Percentiles rank a stretch among this genome's conserved stretches.
These are phyloP conservation scores for Fallopia convolvulus DNA, from an alignment of 148 eudicot genomes.

Conservation along the genomic window DNA sequence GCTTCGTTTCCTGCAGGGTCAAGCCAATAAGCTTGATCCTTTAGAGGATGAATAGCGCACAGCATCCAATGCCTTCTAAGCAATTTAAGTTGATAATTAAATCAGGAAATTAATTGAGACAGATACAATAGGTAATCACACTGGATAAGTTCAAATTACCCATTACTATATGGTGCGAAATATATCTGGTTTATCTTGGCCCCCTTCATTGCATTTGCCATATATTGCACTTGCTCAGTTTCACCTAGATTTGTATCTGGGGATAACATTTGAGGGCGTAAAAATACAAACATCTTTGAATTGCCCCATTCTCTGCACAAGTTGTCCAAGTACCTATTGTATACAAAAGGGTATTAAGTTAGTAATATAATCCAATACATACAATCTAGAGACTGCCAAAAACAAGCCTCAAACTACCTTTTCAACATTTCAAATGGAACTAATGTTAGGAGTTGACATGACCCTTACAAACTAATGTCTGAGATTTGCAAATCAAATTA, in stretches of 20 bases:
- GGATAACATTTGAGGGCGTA: neutral
- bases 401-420: no score
- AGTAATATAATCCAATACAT: neutral
- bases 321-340: conserved; percentile 8
- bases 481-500: neutral
- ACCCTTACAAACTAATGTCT: neutral
- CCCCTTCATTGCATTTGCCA: conserved; percentile 9
- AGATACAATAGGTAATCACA: neutral
- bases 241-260: neutral
- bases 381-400: neutral
- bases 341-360: neutral
- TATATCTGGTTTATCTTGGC: neutral
- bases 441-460: neutral
- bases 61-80: neutral
- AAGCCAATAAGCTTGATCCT: neutral
- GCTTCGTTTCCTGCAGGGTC: neutral
- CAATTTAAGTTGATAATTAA: neutral
- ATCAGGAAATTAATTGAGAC: neutral
- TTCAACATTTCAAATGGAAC: neutral
- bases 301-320: neutral
- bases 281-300: neutral
- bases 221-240: neutral
- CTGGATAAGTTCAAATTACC: neutral
- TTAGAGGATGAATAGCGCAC: neutral
- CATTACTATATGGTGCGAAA: conserved; percentile 5